These are phyloP conservation scores for Dendrobium chrysotoxum DNA, from an alignment of 106 monocot genomes.

Conservation along the genomic window DNA sequence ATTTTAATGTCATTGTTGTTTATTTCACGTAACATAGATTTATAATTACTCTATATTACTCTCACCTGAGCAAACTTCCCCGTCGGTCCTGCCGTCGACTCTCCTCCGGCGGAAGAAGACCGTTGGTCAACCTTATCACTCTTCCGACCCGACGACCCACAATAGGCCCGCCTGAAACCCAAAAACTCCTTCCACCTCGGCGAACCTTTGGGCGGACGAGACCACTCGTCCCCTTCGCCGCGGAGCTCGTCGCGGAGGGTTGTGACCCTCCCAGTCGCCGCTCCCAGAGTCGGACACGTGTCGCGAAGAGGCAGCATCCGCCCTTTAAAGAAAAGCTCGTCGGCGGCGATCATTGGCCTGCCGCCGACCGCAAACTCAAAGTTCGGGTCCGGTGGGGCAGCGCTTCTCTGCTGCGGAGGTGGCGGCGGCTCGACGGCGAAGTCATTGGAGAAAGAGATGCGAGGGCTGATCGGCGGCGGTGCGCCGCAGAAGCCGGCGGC, in stretches of 20 bases:
- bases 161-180: constrained; percentile 30
- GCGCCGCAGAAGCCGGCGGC: background rate
- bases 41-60: too few relatives aligned
- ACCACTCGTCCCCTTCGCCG: background rate
- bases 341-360: constrained; percentile 65
- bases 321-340: constrained; percentile 75
- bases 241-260: constrained; percentile 61
- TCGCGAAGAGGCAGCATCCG: constrained; percentile 35
- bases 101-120: background rate
- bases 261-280: constrained; percentile 7
- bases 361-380: constrained; percentile 69
- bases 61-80: background rate
- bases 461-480: constrained; percentile 35
- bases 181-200: constrained; percentile 49
- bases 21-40: too few relatives aligned
- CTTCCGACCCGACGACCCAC: background rate
- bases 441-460: constrained; percentile 80
- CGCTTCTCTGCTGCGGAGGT: constrained; percentile 3
- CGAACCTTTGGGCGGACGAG: constrained; percentile 12
- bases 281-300: background rate
- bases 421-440: constrained; percentile 39
- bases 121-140: background rate
- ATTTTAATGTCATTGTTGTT: too few relatives aligned
- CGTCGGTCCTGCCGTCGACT: background rate
- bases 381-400: constrained; percentile 23